Evolutionary conservation across 169 alveolate species (phyloP).

Genomic region (Ichthyophthirius multifiliis): DNA sequence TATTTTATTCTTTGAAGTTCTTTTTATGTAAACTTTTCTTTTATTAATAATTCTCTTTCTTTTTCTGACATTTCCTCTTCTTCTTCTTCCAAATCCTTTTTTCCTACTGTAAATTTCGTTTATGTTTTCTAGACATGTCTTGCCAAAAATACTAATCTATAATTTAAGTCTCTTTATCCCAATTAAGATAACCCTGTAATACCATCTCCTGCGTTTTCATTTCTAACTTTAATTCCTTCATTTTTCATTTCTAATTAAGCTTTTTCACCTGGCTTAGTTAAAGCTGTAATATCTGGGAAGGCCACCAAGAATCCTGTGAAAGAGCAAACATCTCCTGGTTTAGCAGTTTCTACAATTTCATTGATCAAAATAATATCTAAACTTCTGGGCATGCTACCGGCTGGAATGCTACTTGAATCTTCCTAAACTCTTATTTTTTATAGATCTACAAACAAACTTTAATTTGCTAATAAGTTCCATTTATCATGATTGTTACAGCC

Average conservation of each 20-base stretch:
- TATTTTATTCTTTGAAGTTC: slow-evolving; percentile 34
- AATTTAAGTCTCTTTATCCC: slow-evolving; percentile 93
- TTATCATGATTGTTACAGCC: slow-evolving; percentile 88
- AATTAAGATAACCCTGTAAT: slow-evolving; percentile 95
- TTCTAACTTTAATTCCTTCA: slow-evolving; percentile 59
- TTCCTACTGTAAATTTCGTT: slow-evolving; percentile 14
- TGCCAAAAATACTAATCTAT: slow-evolving; percentile 91
- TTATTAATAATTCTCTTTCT: slow-evolving; percentile 51
- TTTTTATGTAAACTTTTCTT: slow-evolving; percentile 43
- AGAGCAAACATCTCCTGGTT: slow-evolving; percentile 96
- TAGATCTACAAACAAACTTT: slow-evolving; percentile 93
- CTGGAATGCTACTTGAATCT: slow-evolving; percentile 92
- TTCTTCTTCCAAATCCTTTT: neutral
- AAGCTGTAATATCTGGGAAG: slow-evolving; percentile 95
- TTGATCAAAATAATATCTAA: slow-evolving; percentile 93
- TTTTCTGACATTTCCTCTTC: slow-evolving; percentile 25
- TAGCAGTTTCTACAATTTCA: slow-evolving; percentile 92
- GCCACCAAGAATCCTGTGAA: slow-evolving; percentile 94
- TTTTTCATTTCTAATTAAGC: slow-evolving; percentile 59
- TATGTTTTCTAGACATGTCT: neutral
- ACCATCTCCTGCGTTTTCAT: slow-evolving; percentile 66
- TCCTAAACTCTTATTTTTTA: slow-evolving; percentile 95
- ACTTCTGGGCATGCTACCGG: slow-evolving; percentile 97
- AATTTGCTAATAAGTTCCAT: slow-evolving; percentile 90
- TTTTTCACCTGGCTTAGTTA: slow-evolving; percentile 95